These are phyloP conservation scores for Penicillium italicum DNA, from an alignment of 2,329 filamentous ascomycete species.

Conservation along the genomic window DNA sequence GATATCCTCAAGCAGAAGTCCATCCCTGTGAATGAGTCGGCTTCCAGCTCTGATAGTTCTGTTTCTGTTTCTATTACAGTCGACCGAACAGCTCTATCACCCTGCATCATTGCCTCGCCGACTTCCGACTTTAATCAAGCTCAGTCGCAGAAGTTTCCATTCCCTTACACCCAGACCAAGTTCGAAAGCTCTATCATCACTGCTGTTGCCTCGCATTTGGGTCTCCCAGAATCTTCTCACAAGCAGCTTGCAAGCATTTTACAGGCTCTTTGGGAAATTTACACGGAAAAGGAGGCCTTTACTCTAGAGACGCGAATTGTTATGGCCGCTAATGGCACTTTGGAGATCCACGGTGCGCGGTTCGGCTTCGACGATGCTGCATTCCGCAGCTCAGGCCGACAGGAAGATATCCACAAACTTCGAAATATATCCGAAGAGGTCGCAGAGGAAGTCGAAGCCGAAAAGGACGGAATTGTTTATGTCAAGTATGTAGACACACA, in stretches of 20 bases:
- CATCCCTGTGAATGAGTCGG: constrained; percentile 43
- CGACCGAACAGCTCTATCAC: constrained; percentile 59
- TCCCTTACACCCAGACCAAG: constrained; percentile 54
- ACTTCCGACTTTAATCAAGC: constrained; percentile 45
- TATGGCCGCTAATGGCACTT: constrained; percentile 37
- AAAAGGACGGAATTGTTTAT: constrained; percentile 73
- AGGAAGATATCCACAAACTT: constrained; percentile 57
- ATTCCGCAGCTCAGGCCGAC: constrained; percentile 59
- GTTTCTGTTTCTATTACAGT: constrained; percentile 60
- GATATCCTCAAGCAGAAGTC: constrained; percentile 54
- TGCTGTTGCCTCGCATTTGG: constrained; percentile 47
- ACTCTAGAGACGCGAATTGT: constrained; percentile 54
- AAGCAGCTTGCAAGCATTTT: constrained; percentile 51
- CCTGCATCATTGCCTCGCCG: constrained; percentile 62
- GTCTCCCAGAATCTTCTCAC: constrained; percentile 49
- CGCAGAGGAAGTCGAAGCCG: constrained; percentile 58
- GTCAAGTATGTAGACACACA: constrained; percentile 51
- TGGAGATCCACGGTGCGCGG: constrained; percentile 54
- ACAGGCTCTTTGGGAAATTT: constrained; percentile 55
- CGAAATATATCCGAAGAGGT: constrained; percentile 53
- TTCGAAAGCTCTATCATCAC: constrained; percentile 45
- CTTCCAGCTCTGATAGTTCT: constrained; percentile 38
- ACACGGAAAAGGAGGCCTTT: constrained; percentile 63
- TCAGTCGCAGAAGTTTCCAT: constrained; percentile 56
- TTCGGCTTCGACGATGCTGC: constrained; percentile 70